These are phyloP conservation scores for Phytopythium boreale DNA, from an alignment of 352 stramenopile genomes.

Conservation along the genomic window DNA sequence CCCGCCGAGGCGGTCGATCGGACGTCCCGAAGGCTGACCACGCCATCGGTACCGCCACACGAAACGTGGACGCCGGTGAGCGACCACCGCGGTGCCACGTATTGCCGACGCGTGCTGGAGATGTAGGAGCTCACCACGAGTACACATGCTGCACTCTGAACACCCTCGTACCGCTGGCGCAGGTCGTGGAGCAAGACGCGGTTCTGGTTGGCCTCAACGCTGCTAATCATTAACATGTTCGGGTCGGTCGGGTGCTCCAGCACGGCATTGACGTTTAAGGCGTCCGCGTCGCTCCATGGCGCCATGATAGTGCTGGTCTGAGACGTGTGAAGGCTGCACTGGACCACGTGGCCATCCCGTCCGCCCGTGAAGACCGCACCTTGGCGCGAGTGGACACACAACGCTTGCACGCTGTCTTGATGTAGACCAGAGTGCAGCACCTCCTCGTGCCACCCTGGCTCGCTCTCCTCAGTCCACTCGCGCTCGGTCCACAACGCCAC, in stretches of 20 bases:
- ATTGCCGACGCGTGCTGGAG: neutral
- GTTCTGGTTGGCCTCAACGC: neutral
- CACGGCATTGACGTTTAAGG: neutral
- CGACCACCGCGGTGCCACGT: neutral
- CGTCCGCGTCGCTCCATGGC: neutral
- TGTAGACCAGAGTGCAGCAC: neutral
- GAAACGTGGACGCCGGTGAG: neutral
- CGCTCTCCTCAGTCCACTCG: neutral
- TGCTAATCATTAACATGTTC: neutral
- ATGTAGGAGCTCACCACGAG: neutral
- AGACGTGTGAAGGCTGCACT: neutral
- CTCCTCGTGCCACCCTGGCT: neutral
- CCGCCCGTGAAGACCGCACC: neutral
- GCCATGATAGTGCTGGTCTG: neutral
- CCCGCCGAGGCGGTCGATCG: neutral
- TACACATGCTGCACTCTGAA: neutral
- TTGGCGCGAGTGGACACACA: neutral
- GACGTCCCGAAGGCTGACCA: neutral
- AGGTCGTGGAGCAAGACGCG: neutral
- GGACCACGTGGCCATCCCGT: neutral
- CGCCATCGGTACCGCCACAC: neutral
- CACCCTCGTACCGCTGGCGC: neutral
- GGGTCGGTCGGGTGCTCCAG: constrained; percentile 1
- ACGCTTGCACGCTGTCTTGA: neutral
- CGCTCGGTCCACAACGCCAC: neutral